Base-by-base conservation (phyloP, 1,284 basidiomycete genomes). In the Trichosporon asahii region DNA sequence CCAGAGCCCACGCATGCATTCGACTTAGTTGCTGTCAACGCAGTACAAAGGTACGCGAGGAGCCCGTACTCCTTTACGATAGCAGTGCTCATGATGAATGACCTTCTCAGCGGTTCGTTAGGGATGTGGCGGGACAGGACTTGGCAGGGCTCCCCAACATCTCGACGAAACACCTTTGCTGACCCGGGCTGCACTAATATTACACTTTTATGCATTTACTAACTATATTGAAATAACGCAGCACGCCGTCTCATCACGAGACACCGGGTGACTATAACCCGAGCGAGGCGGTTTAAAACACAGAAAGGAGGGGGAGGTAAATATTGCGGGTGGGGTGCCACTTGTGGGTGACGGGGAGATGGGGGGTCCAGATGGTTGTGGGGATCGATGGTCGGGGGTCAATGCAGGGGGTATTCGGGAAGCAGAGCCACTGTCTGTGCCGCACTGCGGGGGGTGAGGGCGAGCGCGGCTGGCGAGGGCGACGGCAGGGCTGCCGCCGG, bases 211-310 rank as follows among this genome's bases (percentile, higher is more conserved):
- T 61, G 57, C 57, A 61, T 61, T 61, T 31, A 31, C 55, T 60
- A 60, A 60, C 57, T 33, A 61, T 61, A 61, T n/a, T 61, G 18
- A 23, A 61, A 61, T 31, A 6, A 61, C 78, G 80, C 80, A 79
- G 79, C 80, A 79, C 79, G 78, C 80, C 77, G 80, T 81, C 80
- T 79, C 78, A 75, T 76, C 73, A 70, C 75, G 79, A 80, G 80
- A 81, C 80, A 79, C 75, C 80, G 74, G 76, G 76, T 76, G 79
- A 74, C 57, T 61, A n/a, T 29, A 27, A 61, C 57, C 57, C 57
- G 57, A 61, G 57, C 57, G 57, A 61, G 57, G 57, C 57, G 57
- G 57, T 61, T 61, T 61, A 61, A 31, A 61, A 31, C 57, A 61
- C 57, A 66, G 70, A 72, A 68, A 72, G 61, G 35, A 40, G 55